Evolutionary conservation across 2,329 filamentous ascomycete genomes (phyloP).

Genomic region (Alternaria conjuncta): DNA sequence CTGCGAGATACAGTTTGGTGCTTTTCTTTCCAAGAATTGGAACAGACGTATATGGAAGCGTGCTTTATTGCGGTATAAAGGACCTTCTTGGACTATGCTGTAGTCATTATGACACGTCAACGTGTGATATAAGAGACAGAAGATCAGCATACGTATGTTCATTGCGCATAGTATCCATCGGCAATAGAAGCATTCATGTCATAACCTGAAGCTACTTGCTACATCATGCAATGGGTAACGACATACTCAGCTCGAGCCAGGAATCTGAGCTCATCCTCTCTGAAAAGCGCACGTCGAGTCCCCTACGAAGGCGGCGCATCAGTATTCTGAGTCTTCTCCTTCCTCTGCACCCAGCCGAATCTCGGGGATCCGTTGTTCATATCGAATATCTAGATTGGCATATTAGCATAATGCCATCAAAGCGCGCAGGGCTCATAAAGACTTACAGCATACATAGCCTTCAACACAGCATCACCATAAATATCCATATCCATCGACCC

Average conservation of each 20-base stretch:
- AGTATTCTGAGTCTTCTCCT: conserved; percentile 26
- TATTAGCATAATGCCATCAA: too few relatives aligned
- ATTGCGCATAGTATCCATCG: neutral
- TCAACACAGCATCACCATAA: conserved; percentile 28
- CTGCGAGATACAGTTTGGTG: neutral
- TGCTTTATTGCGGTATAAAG: neutral
- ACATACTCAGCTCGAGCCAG: neutral
- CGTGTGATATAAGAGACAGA: neutral
- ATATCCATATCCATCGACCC: conserved; percentile 32
- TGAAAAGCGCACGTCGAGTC: neutral
- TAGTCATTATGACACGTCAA: neutral
- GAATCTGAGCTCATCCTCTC: neutral
- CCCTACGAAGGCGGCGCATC: conserved; percentile 20
- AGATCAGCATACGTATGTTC: neutral
- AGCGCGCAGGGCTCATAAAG: too few relatives aligned
- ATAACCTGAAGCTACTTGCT: neutral
- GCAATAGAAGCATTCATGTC: neutral
- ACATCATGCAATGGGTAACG: neutral
- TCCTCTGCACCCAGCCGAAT: conserved; percentile 32
- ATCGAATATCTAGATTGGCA: conserved; percentile 23
- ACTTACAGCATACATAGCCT: conserved; percentile 32
- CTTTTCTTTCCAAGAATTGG: neutral
- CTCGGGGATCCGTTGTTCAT: conserved; percentile 25
- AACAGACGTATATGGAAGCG: neutral
- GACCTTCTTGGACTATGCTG: neutral